These are phyloP conservation scores for Diospyros lotus DNA, from an alignment of 148 eudicot genomes.

Conservation along the genomic window DNA sequence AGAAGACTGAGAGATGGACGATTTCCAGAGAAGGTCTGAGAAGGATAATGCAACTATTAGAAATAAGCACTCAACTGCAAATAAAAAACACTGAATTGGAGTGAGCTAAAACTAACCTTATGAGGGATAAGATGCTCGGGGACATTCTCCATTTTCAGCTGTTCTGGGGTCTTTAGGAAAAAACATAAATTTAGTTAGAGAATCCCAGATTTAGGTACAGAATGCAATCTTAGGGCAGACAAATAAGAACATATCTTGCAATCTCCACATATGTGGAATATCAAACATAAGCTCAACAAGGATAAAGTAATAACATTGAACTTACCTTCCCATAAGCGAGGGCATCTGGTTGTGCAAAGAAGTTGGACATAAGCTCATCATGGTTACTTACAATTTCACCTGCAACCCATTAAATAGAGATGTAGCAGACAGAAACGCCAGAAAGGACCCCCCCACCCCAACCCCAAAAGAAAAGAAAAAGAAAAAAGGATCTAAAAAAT, in stretches of 20 bases:
- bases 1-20: constrained; percentile 95
- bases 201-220: not conserved
- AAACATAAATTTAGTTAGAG: constrained; percentile 16
- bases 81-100: not conserved
- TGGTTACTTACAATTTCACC: constrained; percentile 93
- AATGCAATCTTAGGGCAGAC: not conserved
- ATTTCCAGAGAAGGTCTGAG: constrained; percentile 93
- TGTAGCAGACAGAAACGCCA: not conserved
- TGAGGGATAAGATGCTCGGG: constrained; percentile 77
- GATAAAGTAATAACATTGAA: not conserved
- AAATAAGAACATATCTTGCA: not conserved
- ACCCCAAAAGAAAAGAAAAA: not conserved
- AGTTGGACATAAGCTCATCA: constrained; percentile 99
- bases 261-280: not conserved
- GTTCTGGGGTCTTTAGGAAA: constrained; percentile 68
- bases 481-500: not conserved
- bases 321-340: constrained; percentile 96
- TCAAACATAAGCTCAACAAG: not conserved
- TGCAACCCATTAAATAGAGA: constrained; percentile 30
- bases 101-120: constrained; percentile 47
- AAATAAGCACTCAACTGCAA: constrained; percentile 5
- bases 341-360: constrained; percentile 99
- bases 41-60: constrained; percentile 13
- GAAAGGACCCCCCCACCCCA: not conserved
- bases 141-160: constrained; percentile 77